phyloP scores from a whole-genome alignment of 371 early-diverging fungal genomes.

The Circinella minor region DNA sequence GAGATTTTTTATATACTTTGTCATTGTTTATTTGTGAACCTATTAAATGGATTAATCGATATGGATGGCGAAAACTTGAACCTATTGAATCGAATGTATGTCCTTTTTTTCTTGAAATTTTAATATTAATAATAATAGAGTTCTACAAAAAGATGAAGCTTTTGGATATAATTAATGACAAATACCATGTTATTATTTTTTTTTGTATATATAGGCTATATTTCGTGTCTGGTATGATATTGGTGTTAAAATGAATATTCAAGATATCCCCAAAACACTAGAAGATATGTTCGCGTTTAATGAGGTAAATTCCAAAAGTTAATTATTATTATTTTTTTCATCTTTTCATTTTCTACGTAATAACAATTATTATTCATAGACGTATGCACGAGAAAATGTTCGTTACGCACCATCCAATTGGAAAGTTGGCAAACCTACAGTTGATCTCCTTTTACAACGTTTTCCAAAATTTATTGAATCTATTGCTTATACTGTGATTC shows the following conservation, averaged over 20 bases:
- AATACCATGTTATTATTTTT: not conserved
- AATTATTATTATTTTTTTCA: not conserved
- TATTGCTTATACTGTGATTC: not conserved
- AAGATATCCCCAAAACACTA: constrained; percentile 54
- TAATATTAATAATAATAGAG: no score
- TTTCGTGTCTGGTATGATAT: constrained; percentile 49
- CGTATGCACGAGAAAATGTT: constrained; percentile 18
- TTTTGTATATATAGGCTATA: constrained; percentile 17
- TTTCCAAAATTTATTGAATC: constrained; percentile 31
- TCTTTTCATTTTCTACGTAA: not conserved
- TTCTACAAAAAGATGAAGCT: not conserved
- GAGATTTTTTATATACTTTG: constrained; percentile 56
- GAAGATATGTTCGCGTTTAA: constrained; percentile 43
- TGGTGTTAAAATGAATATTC: constrained; percentile 50
- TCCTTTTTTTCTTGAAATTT: no score
- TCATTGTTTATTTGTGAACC: constrained; percentile 53
- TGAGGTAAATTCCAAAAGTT: not conserved
- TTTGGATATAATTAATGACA: no score
- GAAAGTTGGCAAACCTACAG: constrained; percentile 34
- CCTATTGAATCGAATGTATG: constrained; percentile 45
- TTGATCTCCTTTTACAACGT: constrained; percentile 28
- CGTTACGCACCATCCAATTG: constrained; percentile 28
- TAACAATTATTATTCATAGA: not conserved
- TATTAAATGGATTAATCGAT: constrained; percentile 45
- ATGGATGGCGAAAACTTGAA: constrained; percentile 52